Percentiles rank a stretch among this genome's conserved stretches.
phyloP scores from a whole-genome alignment of 768 basidiomycete species.

The Podaxis sp. region DNA sequence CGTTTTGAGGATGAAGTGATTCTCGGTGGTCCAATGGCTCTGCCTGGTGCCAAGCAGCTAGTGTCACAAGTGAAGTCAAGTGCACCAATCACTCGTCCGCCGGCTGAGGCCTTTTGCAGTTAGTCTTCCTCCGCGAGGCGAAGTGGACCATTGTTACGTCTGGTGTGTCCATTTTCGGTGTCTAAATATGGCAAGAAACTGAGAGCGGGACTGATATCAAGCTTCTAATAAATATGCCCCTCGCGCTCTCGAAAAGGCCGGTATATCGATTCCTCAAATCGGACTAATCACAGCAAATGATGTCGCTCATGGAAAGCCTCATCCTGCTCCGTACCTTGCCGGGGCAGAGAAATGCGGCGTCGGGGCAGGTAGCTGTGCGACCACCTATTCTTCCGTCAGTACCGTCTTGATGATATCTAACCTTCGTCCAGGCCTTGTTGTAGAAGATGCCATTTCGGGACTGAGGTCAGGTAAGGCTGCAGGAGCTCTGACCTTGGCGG shows the following conservation, averaged over 20 bases:
- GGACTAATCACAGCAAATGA: constrained; percentile 77
- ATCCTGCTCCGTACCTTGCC: constrained; percentile 82
- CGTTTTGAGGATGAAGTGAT: constrained; percentile 81
- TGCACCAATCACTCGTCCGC: not conserved
- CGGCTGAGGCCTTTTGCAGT: constrained; percentile 22
- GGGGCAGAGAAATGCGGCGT: constrained; percentile 65
- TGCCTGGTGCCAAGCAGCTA: constrained; percentile 66
- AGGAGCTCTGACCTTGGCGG: constrained; percentile 74
- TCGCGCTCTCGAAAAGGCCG: constrained; percentile 63
- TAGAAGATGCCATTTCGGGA: constrained; percentile 90
- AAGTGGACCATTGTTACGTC: constrained; percentile 89
- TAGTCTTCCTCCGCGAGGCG: constrained; percentile 27
- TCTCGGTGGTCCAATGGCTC: constrained; percentile 55
- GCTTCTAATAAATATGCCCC: constrained; percentile 75
- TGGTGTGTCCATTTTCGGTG: constrained; percentile 36
- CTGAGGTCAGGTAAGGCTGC: constrained; percentile 73
- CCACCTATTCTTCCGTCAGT: not conserved
- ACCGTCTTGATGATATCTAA: not conserved
- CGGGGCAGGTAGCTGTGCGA: constrained; percentile 57
- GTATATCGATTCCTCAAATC: constrained; percentile 54
- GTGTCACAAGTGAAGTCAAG: constrained; percentile 48
- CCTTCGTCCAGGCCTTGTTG: constrained; percentile 62
- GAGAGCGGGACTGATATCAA: constrained; percentile 24
- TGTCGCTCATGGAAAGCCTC: constrained; percentile 76
- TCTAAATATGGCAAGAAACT: not conserved